These are phyloP conservation scores for Penicillium sp. DNA, from an alignment of 2,329 filamentous ascomycete genomes.

Conservation along the genomic window DNA sequence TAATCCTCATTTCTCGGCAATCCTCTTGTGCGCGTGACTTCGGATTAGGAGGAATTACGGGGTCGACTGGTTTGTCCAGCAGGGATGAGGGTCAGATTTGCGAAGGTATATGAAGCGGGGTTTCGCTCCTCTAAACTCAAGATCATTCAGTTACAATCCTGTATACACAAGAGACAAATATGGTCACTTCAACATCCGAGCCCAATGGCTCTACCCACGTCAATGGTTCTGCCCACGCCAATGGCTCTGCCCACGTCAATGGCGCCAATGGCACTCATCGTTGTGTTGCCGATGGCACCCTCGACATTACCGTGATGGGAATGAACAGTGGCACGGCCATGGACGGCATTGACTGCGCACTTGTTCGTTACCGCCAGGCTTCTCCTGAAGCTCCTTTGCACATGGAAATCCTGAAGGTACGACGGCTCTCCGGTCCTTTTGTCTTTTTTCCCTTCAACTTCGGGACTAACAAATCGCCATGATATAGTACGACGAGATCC, in stretches of 20 bases:
- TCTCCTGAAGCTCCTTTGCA: conserved; percentile 49
- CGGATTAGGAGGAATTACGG: not conserved
- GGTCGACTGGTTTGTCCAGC: not conserved
- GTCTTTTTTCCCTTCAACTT: not conserved
- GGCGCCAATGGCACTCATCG: conserved; percentile 13
- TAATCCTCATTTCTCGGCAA: not conserved
- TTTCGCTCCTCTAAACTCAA: conserved; percentile 2
- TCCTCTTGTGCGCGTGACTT: not conserved
- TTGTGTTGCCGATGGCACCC: conserved; percentile 42
- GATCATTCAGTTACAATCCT: not conserved
- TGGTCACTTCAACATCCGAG: conserved; percentile 5
- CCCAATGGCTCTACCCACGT: not conserved
- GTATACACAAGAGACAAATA: not conserved
- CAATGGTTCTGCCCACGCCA: too few relatives aligned
- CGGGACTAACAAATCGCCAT: not conserved
- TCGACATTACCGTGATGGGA: conserved; percentile 42
- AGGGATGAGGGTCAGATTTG: not conserved
- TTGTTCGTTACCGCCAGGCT: conserved; percentile 52
- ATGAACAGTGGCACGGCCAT: conserved; percentile 51
- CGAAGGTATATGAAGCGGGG: conserved; percentile 5
- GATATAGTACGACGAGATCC: conserved; percentile 49
- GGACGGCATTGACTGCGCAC: conserved; percentile 53
- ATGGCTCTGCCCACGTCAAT: too few relatives aligned
- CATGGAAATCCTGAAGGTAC: conserved; percentile 46
- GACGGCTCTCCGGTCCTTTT: not conserved